A percentile compares a stretch with the other conserved stretches of the same genome.
Conservation (phyloP, 257 asterid species). For the Solanum rostratum region DNA sequence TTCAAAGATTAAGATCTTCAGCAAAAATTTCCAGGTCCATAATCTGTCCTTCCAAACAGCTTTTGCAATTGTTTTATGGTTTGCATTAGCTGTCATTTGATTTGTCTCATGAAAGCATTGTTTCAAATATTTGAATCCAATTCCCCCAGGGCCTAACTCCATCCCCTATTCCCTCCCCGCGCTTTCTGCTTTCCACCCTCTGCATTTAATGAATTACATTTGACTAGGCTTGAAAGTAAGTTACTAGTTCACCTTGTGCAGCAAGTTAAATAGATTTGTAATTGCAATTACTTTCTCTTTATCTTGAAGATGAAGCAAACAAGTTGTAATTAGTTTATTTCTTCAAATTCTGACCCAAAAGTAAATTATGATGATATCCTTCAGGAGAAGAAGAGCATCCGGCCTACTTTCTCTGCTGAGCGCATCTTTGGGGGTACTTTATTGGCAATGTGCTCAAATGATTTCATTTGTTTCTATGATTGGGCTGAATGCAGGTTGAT, state of each 20-base stretch:
- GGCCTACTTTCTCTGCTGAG: conserved; percentile 92
- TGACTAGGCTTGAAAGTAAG: background rate
- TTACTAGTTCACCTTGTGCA: background rate
- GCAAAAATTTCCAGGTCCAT: conserved; percentile 73
- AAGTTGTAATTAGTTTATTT: background rate
- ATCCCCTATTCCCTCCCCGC: background rate
- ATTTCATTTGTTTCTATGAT: conserved; percentile 86
- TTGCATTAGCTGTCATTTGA: background rate
- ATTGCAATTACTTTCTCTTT: background rate
- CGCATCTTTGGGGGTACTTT: conserved; percentile 78
- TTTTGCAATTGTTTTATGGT: background rate
- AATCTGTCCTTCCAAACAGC: background rate
- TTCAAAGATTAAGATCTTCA: conserved; percentile 76
- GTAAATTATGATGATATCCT: conserved; percentile 14
- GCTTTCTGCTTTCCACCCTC: background rate
- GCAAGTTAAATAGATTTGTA: background rate
- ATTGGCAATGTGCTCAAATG: conserved; percentile 84
- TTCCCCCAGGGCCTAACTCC: background rate
- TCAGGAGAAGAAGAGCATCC: conserved; percentile 97
- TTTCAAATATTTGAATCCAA: background rate
- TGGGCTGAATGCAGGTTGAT: conserved; percentile 94
- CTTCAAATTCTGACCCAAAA: background rate
- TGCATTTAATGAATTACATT: background rate
- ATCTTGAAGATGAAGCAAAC: background rate
- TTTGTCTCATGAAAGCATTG: background rate